Base-by-base conservation (phyloP, 495 filamentous ascomycete species). In the Penicillium waksmanii region DNA sequence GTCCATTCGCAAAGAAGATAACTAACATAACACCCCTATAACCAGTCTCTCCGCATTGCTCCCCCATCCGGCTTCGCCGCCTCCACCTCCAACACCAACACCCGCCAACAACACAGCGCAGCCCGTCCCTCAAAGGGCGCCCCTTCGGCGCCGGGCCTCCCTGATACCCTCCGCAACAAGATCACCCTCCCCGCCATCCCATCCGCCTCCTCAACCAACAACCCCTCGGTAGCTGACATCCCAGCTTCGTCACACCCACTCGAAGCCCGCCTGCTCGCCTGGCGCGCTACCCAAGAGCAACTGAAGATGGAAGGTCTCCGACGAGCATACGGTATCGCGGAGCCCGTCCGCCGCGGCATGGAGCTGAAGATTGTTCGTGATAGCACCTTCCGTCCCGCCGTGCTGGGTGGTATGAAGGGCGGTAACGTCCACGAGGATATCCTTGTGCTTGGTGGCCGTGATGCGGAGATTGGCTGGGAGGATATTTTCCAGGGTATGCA, bases 281-380 rank as follows among this genome's bases (percentile, higher is more conserved):
- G 94, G 94, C 84, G 84, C 69, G 79, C 86, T 36, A 96, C 93
- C 55, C 94, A 96, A 73, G 89, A 96, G 66, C 69, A 75, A 5
- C 70, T 97, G 72, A 93, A 94, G 80, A 96, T 96, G 92, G 86
- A 93, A 77, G 75, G 82, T 34, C 83, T 97, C 70, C 85, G 92
- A 47, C 90, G 92, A 55, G 84, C 88, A 34, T 97, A 89, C 73
- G 94, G 94, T 46, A 91, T 97, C 57, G 91, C 88, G n/a, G 94
- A 97, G 84, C 93, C 94, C 10, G 85, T 97, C 61, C 85, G 91
- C 15, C 85, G 94, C n/a, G 89, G 88, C 36, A 98, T 98, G 94
- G 94, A 98, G 81, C 77, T 96, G 67, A 90, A 89, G 83, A 92
- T 96, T 68, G 83, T 85, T 1, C 81, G 85, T 52, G 83, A 79